Conservation (phyloP, 2,329 filamentous ascomycete genomes). For the Cladosporium sp. region DNA sequence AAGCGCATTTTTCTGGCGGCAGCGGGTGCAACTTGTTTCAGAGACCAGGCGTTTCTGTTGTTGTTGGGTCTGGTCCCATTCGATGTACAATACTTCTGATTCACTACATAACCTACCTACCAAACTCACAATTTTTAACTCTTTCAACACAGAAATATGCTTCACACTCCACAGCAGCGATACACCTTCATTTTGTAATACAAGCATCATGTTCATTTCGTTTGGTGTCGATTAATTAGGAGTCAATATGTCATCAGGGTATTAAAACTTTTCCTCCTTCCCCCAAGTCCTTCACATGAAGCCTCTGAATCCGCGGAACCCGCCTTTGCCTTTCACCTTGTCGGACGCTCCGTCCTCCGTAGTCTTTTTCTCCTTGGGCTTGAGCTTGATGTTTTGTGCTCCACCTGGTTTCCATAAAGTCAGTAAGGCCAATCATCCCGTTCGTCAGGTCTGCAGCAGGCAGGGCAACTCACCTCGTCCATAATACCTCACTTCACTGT, state of each 20-base stretch:
- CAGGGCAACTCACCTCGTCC: slow-evolving; percentile 53
- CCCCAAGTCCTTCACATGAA: slow-evolving; percentile 26
- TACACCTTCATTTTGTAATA: too few species aligned
- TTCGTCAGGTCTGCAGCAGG: background rate
- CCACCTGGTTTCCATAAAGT: slow-evolving; percentile 41
- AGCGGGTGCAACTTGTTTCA: background rate
- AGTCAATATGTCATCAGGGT: background rate
- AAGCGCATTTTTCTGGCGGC: too few species aligned
- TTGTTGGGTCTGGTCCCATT: background rate
- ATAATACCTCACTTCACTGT: slow-evolving; percentile 55
- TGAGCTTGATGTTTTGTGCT: slow-evolving; percentile 57
- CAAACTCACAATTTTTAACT: background rate
- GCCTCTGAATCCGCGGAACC: slow-evolving; percentile 26
- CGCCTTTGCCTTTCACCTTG: slow-evolving; percentile 43
- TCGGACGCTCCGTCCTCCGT: slow-evolving; percentile 28
- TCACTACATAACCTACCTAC: background rate
- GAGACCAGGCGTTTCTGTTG: background rate
- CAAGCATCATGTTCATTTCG: too few species aligned
- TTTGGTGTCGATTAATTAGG: too few species aligned
- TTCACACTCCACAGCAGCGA: too few species aligned
- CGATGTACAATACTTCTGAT: background rate
- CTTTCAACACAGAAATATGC: too few species aligned
- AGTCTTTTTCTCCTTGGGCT: slow-evolving; percentile 43
- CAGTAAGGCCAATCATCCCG: background rate
- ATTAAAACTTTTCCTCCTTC: background rate